Percentiles rank a stretch among this genome's conserved stretches.
phyloP scores from a whole-genome alignment of 2,329 filamentous ascomycete species.

The Teratosphaeria epicoccoides region DNA sequence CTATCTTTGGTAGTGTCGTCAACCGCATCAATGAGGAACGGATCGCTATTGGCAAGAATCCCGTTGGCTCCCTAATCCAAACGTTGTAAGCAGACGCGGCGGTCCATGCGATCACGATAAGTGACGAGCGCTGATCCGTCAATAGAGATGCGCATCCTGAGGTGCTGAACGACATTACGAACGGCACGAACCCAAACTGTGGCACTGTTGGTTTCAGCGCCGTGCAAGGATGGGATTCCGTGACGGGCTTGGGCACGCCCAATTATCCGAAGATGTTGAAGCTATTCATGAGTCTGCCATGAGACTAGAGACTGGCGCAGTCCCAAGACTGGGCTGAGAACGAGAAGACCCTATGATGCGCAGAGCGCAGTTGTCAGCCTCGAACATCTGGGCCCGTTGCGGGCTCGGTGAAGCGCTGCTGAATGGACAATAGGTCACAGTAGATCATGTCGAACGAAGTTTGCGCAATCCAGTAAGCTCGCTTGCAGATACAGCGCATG shows the following conservation, averaged over 20 bases:
- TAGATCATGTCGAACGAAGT: too few relatives aligned
- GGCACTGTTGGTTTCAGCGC: constrained; percentile 1
- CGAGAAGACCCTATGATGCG: too few relatives aligned
- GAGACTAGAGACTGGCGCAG: too few relatives aligned
- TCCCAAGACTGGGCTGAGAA: too few relatives aligned
- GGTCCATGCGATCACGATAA: not conserved
- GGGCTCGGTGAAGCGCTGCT: too few relatives aligned
- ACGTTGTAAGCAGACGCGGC: constrained; percentile 6
- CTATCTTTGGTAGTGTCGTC: constrained; percentile 14
- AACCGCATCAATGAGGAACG: constrained; percentile 17
- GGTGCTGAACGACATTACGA: constrained; percentile 16
- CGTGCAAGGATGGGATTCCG: constrained; percentile 13
- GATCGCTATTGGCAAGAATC: constrained; percentile 9
- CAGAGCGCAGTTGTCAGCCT: too few relatives aligned
- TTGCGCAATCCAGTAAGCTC: too few relatives aligned
- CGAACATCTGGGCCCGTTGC: too few relatives aligned
- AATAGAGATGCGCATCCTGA: constrained; percentile 14
- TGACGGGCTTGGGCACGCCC: constrained; percentile 20
- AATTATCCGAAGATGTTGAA: constrained; percentile 20
- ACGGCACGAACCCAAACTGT: constrained; percentile 22
- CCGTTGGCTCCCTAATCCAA: constrained; percentile 19
- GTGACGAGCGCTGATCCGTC: not conserved
- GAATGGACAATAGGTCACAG: too few relatives aligned
- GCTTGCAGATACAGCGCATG: too few relatives aligned
- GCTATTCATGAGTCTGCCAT: constrained; percentile 13